phyloP scores from a whole-genome alignment of 345 rosid species.

The Gossypium bickii region DNA sequence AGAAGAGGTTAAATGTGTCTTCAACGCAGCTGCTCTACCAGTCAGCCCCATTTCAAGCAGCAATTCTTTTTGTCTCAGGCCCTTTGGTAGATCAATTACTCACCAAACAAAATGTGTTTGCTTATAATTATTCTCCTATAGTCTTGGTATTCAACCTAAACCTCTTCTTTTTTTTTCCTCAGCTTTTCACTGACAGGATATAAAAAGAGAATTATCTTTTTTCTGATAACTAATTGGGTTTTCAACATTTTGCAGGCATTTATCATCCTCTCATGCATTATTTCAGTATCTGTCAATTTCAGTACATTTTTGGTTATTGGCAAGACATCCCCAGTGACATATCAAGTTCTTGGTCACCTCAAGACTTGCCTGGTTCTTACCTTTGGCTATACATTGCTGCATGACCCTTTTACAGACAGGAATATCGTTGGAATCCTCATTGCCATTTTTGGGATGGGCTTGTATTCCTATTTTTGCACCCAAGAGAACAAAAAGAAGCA shows the following conservation, averaged over 20 bases:
- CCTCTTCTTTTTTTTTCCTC: not conserved
- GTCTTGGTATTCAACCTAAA: slow-evolving; percentile 50
- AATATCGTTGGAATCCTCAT: slow-evolving; percentile 79
- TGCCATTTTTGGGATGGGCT: slow-evolving; percentile 86
- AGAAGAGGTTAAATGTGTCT: slow-evolving; percentile 85
- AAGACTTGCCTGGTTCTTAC: slow-evolving; percentile 92
- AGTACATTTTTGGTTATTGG: slow-evolving; percentile 97
- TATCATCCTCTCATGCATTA: slow-evolving; percentile 75
- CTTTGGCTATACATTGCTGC: slow-evolving; percentile 83
- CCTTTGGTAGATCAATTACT: slow-evolving; percentile 87
- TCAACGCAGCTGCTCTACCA: slow-evolving; percentile 96
- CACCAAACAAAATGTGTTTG: slow-evolving; percentile 81
- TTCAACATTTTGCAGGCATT: slow-evolving; percentile 54
- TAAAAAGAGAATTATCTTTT: not conserved
- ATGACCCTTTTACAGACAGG: slow-evolving; percentile 84
- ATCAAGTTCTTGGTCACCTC: slow-evolving; percentile 96
- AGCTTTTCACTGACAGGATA: not conserved
- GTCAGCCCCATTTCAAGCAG: slow-evolving; percentile 98
- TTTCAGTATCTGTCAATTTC: slow-evolving; percentile 90
- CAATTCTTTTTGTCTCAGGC: slow-evolving; percentile 90
- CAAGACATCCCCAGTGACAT: slow-evolving; percentile 95
- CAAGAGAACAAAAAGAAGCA: slow-evolving; percentile 77
- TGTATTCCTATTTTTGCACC: slow-evolving; percentile 85
- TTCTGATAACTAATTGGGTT: not conserved
- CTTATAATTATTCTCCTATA: slow-evolving; percentile 72